Conservation (phyloP, 2,329 filamentous ascomycete genomes). For the Diplodia corticola region DNA sequence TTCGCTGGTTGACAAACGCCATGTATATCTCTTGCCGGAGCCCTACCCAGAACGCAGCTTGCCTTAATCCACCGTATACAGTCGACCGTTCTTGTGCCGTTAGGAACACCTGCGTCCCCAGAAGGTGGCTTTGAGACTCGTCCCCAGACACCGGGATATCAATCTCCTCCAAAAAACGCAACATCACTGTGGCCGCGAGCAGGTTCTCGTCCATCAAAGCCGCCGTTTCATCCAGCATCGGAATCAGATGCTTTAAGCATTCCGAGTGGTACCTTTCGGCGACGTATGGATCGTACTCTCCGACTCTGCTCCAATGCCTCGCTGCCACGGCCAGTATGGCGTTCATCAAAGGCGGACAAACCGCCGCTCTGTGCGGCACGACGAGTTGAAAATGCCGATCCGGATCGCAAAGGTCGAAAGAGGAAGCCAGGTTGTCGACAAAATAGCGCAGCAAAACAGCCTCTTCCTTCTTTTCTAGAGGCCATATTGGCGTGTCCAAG, state of each 20-base stretch:
- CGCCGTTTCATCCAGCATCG: constrained; percentile 41
- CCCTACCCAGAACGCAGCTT: constrained; percentile 33
- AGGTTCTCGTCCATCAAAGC: constrained; percentile 45
- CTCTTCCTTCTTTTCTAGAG: constrained; percentile 32
- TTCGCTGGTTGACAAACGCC: constrained; percentile 32
- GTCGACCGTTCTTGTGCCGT: constrained; percentile 14
- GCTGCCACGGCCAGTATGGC: constrained; percentile 46
- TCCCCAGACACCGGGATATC: constrained; percentile 40
- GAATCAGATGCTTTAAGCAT: constrained; percentile 45
- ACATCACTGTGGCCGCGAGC: constrained; percentile 44
- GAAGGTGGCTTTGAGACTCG: constrained; percentile 41
- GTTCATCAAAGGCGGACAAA: constrained; percentile 50
- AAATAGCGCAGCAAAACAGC: constrained; percentile 36
- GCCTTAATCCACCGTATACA: constrained; percentile 20
- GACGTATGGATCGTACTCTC: constrained; percentile 42
- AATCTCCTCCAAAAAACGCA: constrained; percentile 45
- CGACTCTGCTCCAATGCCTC: constrained; percentile 44
- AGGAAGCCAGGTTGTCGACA: constrained; percentile 33
- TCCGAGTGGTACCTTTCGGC: constrained; percentile 46
- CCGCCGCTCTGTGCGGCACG: constrained; percentile 55
- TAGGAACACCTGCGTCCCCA: constrained; percentile 36
- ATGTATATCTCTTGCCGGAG: constrained; percentile 41
- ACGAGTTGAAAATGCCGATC: constrained; percentile 54
- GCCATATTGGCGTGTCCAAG: constrained; percentile 33
- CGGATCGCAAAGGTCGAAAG: constrained; percentile 37